phyloP scores from a whole-genome alignment of 108 stramenopile species.

The Pseudonitzschia pungens region DNA sequence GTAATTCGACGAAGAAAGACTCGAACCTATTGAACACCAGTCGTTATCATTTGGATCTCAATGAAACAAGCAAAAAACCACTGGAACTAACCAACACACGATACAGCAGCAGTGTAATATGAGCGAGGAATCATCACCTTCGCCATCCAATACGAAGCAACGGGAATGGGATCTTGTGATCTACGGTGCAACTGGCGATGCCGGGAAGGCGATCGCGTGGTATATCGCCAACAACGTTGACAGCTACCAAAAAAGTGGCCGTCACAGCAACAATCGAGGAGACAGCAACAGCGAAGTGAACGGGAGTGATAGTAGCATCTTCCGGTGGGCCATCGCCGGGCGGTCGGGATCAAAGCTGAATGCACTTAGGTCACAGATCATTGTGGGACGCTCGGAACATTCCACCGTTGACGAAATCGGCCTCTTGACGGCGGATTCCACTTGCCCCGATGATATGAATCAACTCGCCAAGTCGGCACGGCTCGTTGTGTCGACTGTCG shows the following conservation, averaged over 20 bases:
- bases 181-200: constrained; percentile 10
- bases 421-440: not conserved
- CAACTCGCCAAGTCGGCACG: constrained; percentile 56
- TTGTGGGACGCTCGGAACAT: not conserved
- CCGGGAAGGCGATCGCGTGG: constrained; percentile 4
- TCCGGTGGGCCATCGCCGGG: constrained; percentile 33
- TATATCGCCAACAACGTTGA: not conserved
- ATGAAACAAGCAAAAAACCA: no score
- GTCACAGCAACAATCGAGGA: not conserved
- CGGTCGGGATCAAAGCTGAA: constrained; percentile 36
- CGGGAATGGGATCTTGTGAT: constrained; percentile 14
- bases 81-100: no score
- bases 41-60: no score
- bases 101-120: no score
- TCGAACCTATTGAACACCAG: no score
- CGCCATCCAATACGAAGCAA: not conserved
- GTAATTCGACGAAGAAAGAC: no score
- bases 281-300: no score
- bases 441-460: not conserved
- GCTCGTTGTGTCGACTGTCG: constrained; percentile 71
- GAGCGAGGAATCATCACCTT: not conserved
- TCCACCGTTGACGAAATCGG: constrained; percentile 1
- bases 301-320: not conserved
- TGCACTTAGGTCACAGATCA: not conserved
- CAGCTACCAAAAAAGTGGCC: not conserved